phyloP scores from a whole-genome alignment of 768 basidiomycete species.

The Collybia mongolica region DNA sequence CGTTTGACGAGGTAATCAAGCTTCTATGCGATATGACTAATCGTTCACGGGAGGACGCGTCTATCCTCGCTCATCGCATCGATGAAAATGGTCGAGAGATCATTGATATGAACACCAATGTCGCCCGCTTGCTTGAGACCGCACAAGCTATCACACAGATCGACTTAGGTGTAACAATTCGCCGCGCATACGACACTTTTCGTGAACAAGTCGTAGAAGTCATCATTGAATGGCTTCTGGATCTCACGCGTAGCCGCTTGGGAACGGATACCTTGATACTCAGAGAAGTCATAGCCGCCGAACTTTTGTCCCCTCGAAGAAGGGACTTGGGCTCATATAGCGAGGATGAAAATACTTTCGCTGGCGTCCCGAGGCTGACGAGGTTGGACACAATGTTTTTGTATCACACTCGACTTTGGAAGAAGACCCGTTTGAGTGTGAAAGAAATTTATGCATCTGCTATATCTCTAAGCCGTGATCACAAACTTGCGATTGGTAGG shows the following conservation, averaged over 20 bases:
- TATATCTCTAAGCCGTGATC: conserved; percentile 65
- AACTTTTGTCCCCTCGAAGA: conserved; percentile 62
- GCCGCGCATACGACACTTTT: conserved; percentile 85
- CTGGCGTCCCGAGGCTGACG: conserved; percentile 44
- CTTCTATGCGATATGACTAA: conserved; percentile 60
- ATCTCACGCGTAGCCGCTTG: conserved; percentile 72
- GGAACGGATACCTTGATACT: conserved; percentile 66
- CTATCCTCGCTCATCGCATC: conserved; percentile 53
- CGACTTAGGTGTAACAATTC: conserved; percentile 88
- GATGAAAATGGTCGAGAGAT: conserved; percentile 84
- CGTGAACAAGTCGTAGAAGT: conserved; percentile 82
- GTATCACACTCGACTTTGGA: conserved; percentile 86
- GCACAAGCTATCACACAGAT: conserved; percentile 82
- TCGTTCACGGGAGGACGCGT: conserved; percentile 56
- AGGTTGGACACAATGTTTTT: conserved; percentile 68
- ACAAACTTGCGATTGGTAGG: conserved; percentile 80
- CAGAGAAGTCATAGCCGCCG: conserved; percentile 69
- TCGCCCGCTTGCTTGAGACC: conserved; percentile 62
- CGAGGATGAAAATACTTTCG: conserved; percentile 29
- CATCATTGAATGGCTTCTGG: conserved; percentile 84
- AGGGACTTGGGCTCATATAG: conserved; percentile 48
- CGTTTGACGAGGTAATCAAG: conserved; percentile 82
- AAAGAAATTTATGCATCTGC: conserved; percentile 83
- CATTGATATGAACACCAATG: conserved; percentile 68
- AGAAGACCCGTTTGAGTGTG: conserved; percentile 73